These are phyloP conservation scores for Withania somnifera DNA, from an alignment of 305 asterid species.

Conservation along the genomic window DNA sequence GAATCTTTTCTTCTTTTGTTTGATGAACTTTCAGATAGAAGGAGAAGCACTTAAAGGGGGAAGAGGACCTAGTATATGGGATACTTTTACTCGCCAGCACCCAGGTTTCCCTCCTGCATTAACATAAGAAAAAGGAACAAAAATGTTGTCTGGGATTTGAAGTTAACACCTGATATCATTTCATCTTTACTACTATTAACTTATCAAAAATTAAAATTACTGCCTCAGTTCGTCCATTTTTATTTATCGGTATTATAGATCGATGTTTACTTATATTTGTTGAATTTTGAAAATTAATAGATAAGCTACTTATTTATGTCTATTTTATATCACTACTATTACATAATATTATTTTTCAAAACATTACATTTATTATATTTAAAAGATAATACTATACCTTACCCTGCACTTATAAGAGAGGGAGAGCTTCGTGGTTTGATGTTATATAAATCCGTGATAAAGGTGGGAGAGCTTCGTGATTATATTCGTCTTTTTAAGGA, in stretches of 20 bases:
- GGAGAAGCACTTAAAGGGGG: conserved; percentile 42
- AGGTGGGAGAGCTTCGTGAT: too few relatives aligned
- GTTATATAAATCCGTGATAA: background rate
- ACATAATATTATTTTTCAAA: too few relatives aligned
- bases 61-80: conserved; percentile 46
- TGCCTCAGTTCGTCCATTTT: too few relatives aligned
- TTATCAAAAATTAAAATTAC: background rate
- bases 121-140: background rate
- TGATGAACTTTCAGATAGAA: conserved; percentile 17
- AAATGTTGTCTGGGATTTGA: background rate
- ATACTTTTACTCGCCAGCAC: conserved; percentile 23
- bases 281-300: too few relatives aligned
- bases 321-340: too few relatives aligned
- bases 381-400: background rate
- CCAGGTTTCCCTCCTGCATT: conserved; percentile 14
- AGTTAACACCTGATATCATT: background rate
- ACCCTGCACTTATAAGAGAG: background rate
- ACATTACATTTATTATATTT: too few relatives aligned
- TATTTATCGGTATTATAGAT: too few relatives aligned
- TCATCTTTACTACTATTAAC: background rate
- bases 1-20: background rate
- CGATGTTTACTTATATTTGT: too few relatives aligned
- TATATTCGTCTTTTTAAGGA: too few relatives aligned
- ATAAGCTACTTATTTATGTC: too few relatives aligned
- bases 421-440: background rate